Evolutionary conservation across 345 rosid species (phyloP).

Genomic region (Dovyalis caffra): DNA sequence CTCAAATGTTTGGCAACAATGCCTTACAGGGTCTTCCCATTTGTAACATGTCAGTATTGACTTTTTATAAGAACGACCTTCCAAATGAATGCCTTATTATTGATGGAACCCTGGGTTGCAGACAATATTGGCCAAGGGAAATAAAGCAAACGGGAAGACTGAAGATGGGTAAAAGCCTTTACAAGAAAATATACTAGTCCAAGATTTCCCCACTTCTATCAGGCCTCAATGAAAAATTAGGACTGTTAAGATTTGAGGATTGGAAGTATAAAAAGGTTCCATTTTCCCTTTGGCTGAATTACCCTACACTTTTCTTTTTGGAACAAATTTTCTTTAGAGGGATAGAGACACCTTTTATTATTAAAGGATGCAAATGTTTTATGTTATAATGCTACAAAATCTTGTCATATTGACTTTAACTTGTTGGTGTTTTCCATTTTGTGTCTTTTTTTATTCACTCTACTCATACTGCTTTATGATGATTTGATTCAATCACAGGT

Average conservation of each 20-base stretch:
- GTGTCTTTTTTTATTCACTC: not conserved
- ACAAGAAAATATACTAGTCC: not conserved
- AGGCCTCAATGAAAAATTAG: not conserved
- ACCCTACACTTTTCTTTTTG: not conserved
- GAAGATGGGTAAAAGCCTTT: not conserved
- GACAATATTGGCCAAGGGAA: not conserved
- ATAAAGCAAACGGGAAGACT: not conserved
- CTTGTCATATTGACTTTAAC: not conserved
- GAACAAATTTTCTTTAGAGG: not conserved
- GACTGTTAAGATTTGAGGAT: not conserved
- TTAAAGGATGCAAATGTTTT: not conserved
- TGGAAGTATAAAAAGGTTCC: not conserved
- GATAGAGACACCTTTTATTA: not conserved
- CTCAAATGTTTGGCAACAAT: not conserved
- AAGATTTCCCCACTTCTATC: not conserved
- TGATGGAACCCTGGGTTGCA: not conserved
- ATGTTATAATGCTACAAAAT: not conserved
- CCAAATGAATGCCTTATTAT: not conserved
- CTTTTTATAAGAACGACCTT: not conserved
- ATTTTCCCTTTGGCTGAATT: not conserved
- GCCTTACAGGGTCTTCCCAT: not conserved
- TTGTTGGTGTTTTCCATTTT: not conserved
- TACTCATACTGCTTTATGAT: conserved; percentile 20
- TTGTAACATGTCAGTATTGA: not conserved
- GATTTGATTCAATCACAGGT: conserved; percentile 55